Base-by-base conservation (phyloP, 2,329 filamentous ascomycete species). In the Phaeoacremonium minimum region DNA sequence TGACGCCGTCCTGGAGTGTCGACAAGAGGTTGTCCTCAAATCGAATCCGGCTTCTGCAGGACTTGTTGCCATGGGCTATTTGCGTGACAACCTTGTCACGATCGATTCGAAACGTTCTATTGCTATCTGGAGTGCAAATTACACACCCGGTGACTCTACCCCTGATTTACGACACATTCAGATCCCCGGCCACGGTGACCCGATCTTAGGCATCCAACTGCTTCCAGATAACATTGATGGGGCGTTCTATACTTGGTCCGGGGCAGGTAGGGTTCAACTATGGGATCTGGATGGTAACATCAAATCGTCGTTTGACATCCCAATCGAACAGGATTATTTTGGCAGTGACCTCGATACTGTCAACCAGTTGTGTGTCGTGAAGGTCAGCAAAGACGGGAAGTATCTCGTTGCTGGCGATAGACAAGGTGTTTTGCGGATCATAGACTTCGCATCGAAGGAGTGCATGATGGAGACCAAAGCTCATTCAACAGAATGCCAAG, bases 241-340 rank as follows among this genome's bases (percentile, higher is more conserved):
- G 1, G 75, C 82, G 7, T 96, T 97, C 52, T 82, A 90, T 46
- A 96, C 90, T 0, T 98, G 90, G 87, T 90, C 91, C 3, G 78
- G 76, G 15, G 81, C 82, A 35, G 93, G 93, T 5, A 80, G 76
- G 13, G 75, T 97, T 34, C 77, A 87, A 16, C 85, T 95, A 48
- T 98, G 93, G 93, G 77, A 81, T 48, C 57, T 80, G 12, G 73
- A 87, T 33, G 93, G 91, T 15, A 73, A 70, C 35, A 77, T 83
- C 43, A 80, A 77, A 47, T 71, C 73, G 13, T 77, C 77, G 2
- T 66, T 88, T 22, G 66, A 76, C 28, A 72, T 94, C 11, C 72
- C 81, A 5, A 64, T 96, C 5, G 88, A 94, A 41, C 78, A 84
- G 42, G 53, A 60, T 13, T 60, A 65, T 18, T 51, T 64, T 4